A percentile compares a stretch with the other conserved stretches of the same genome.
Evolutionary conservation across 2,329 filamentous ascomycete genomes (phyloP).

Genomic region (Sodiomyces alkalinus): DNA sequence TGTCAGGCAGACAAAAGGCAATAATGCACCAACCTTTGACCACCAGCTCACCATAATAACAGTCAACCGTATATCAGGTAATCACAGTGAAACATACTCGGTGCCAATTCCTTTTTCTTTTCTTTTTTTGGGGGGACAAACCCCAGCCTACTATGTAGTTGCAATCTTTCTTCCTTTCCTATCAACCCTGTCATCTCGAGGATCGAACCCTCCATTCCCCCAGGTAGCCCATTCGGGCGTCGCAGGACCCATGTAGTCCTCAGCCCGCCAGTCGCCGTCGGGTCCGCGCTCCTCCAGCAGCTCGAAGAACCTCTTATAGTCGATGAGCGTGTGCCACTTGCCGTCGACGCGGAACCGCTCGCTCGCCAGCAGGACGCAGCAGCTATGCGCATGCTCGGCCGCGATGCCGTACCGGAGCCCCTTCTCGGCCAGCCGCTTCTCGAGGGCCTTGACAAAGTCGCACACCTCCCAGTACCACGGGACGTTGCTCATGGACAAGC

Average conservation of each 20-base stretch:
- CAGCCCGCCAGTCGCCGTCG: constrained; percentile 61
- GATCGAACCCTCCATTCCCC: constrained; percentile 91
- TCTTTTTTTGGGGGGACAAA: no score
- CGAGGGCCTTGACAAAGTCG: constrained; percentile 64
- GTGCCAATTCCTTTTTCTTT: no score
- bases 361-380: constrained; percentile 77
- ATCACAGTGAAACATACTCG: no score
- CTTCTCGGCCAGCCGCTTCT: constrained; percentile 49
- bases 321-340: constrained; percentile 82
- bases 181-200: constrained; percentile 73
- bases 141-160: no score
- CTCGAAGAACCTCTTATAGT: constrained; percentile 80
- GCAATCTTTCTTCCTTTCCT: constrained; percentile 62
- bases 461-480: constrained; percentile 88
- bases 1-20: no score
- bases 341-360: constrained; percentile 62
- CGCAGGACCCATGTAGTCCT: constrained; percentile 75
- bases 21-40: no score
- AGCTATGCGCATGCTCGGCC: constrained; percentile 89
- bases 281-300: constrained; percentile 54
- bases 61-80: no score
- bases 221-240: constrained; percentile 92
- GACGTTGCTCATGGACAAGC: constrained; percentile 92
- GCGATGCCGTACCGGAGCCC: constrained; percentile 80
- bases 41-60: no score